These are phyloP conservation scores for Iberis pinnata DNA, from an alignment of 345 rosid genomes.

Conservation along the genomic window DNA sequence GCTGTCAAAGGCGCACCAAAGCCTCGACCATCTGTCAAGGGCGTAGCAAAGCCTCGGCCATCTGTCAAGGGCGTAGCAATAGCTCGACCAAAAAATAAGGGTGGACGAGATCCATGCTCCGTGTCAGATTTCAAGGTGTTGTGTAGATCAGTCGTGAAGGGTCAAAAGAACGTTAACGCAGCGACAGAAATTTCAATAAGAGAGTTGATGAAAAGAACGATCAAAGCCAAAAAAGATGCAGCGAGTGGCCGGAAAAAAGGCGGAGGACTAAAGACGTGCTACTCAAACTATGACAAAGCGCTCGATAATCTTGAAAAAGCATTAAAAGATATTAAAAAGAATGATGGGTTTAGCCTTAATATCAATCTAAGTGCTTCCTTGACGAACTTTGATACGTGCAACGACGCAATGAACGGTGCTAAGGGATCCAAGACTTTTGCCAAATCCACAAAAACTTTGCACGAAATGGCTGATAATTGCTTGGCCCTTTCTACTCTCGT, in stretches of 20 bases:
- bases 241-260: not conserved
- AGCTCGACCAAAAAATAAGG: not conserved
- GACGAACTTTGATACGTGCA: slow-evolving; percentile 27
- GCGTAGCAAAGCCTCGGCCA: too few relatives aligned
- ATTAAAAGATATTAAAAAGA: slow-evolving; percentile 14
- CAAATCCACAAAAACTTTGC: slow-evolving; percentile 13
- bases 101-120: slow-evolving; percentile 21
- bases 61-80: not conserved
- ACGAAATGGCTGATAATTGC: slow-evolving; percentile 30
- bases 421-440: not conserved
- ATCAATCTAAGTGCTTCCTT: slow-evolving; percentile 28
- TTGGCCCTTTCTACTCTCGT: slow-evolving; percentile 27
- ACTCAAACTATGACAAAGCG: slow-evolving; percentile 10
- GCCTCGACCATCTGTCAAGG: too few relatives aligned
- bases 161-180: slow-evolving; percentile 18
- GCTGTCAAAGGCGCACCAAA: too few relatives aligned
- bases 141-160: slow-evolving; percentile 30
- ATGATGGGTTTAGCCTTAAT: slow-evolving; percentile 28
- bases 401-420: slow-evolving; percentile 20
- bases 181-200: slow-evolving; percentile 32
- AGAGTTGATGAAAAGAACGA: slow-evolving; percentile 13
- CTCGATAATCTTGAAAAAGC: slow-evolving; percentile 23
- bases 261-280: slow-evolving; percentile 21
- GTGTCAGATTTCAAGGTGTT: slow-evolving; percentile 16
- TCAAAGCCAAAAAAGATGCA: not conserved